Conservation (phyloP, 148 eudicot species). For the Amaranthus palmeri region DNA sequence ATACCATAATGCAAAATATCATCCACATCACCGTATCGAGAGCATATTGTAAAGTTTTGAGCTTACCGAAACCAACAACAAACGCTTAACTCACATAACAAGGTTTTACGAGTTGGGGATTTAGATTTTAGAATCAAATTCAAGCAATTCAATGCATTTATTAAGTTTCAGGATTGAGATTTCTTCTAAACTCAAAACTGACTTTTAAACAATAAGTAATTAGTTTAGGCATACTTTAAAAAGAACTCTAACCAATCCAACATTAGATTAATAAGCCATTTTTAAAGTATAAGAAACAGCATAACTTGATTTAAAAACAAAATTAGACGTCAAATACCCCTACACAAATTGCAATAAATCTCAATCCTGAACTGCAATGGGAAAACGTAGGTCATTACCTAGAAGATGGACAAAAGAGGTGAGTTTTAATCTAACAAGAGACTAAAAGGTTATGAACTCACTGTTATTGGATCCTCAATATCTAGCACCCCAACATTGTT, state of each 20-base stretch:
- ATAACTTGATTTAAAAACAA: neutral
- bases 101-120: too few relatives aligned
- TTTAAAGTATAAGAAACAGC: neutral
- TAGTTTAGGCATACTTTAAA: too few relatives aligned
- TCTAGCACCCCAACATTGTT: conserved; percentile 78
- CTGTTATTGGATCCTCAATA: conserved; percentile 84
- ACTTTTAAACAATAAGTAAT: too few relatives aligned
- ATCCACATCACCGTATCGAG: too few relatives aligned
- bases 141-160: too few relatives aligned
- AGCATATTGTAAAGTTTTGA: too few relatives aligned
- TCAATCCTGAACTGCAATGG: conserved; percentile 1
- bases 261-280: neutral
- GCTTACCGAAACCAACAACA: too few relatives aligned
- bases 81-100: too few relatives aligned
- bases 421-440: neutral
- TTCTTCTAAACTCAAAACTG: too few relatives aligned
- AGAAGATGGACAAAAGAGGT: neutral
- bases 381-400: neutral
- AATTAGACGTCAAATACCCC: neutral
- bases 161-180: too few relatives aligned
- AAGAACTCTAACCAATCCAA: too few relatives aligned
- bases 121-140: too few relatives aligned
- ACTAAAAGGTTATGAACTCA: conserved; percentile 41
- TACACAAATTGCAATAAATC: neutral
- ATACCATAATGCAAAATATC: neutral